phyloP scores from a whole-genome alignment of 176 grass and related monocot genomes.

The Lolium perenne region DNA sequence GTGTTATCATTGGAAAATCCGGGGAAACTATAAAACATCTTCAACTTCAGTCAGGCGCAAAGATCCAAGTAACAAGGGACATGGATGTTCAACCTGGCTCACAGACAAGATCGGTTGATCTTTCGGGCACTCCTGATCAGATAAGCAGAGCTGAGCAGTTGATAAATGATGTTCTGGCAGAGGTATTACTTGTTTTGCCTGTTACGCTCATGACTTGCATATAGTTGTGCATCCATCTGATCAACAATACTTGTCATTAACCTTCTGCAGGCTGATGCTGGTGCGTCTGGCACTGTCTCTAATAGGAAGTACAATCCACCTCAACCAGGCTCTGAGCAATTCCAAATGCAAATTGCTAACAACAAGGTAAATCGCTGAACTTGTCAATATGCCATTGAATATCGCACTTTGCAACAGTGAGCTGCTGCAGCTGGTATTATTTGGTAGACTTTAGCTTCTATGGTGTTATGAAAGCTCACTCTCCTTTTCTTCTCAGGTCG shows the following conservation, averaged over 20 bases:
- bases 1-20: constrained; percentile 94
- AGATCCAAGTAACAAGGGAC: constrained; percentile 95
- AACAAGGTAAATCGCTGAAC: constrained; percentile 63
- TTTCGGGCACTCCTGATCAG: constrained; percentile 86
- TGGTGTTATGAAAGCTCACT: background rate
- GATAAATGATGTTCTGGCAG: constrained; percentile 83
- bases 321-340: constrained; percentile 77
- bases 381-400: background rate
- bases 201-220: background rate
- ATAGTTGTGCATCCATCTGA: constrained; percentile 3
- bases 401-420: too few relatives aligned
- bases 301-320: constrained; percentile 53
- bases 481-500: constrained; percentile 58
- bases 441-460: background rate
- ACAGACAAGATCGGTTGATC: constrained; percentile 69
- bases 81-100: constrained; percentile 82
- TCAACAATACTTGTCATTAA: constrained; percentile 10
- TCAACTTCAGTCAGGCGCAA: constrained; percentile 88
- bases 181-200: constrained; percentile 46
- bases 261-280: constrained; percentile 75
- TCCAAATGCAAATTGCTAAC: constrained; percentile 90
- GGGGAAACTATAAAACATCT: constrained; percentile 91
- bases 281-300: constrained; percentile 60
- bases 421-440: background rate
- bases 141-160: constrained; percentile 89